Percentiles rank a stretch among this genome's conserved stretches.
Evolutionary conservation across 78 protist genomes (phyloP).

Genomic region (Fonticula alba): DNA sequence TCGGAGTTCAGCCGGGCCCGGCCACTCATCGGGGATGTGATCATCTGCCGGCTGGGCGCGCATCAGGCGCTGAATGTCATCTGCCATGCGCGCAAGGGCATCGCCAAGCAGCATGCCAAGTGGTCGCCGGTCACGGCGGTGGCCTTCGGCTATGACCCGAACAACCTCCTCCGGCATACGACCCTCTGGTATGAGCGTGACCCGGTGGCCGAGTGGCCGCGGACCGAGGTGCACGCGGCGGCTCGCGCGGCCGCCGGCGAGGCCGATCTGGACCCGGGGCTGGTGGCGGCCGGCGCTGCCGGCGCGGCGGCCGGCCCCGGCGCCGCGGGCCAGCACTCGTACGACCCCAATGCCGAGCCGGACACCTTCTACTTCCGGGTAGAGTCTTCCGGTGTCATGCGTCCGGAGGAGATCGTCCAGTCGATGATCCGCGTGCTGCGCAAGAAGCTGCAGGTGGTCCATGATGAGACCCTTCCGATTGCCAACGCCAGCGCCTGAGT

Average conservation of each 20-base stretch:
- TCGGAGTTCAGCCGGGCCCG: no score
- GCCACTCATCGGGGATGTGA: no score
- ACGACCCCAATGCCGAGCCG: neutral
- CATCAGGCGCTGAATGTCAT: constrained; percentile 39
- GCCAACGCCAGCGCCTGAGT: no score
- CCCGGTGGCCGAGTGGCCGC: neutral
- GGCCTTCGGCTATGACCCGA: constrained; percentile 55
- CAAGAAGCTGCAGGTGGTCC: neutral
- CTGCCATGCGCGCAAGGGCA: constrained; percentile 34
- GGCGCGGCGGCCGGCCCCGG: no score
- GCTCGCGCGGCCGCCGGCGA: no score
- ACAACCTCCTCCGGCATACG: constrained; percentile 31
- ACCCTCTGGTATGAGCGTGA: constrained; percentile 13
- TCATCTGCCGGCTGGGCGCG: constrained; percentile 40
- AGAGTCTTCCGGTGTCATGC: constrained; percentile 38
- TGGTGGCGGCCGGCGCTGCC: no score
- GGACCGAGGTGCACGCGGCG: neutral
- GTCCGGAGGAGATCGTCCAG: constrained; percentile 35
- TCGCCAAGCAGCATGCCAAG: constrained; percentile 79
- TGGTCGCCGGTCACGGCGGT: constrained; percentile 56
- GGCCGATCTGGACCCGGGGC: no score
- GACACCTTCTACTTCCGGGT: no score
- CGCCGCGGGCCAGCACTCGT: neutral
- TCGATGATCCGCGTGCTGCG: constrained; percentile 14
- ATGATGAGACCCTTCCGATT: no score